Conservation (phyloP, 768 basidiomycete species). For the Boletus rufocinnamomeus region DNA sequence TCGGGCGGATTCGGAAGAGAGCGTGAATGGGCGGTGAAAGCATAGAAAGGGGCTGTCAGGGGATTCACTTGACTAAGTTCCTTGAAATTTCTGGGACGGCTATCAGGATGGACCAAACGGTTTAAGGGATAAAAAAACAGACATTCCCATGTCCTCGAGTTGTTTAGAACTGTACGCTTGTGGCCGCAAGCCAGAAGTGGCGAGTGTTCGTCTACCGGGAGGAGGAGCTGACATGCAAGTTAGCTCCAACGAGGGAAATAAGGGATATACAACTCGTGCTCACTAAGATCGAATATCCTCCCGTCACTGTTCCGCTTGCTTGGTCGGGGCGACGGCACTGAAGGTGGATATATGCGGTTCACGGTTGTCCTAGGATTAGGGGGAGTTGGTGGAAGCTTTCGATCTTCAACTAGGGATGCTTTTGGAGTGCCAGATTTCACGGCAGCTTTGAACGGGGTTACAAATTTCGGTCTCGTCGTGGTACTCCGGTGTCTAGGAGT, state of each 20-base stretch:
- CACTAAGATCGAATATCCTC: constrained; percentile 47
- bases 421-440: constrained; percentile 43
- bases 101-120: constrained; percentile 4
- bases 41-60: constrained; percentile 55
- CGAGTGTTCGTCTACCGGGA: constrained; percentile 45
- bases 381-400: constrained; percentile 2
- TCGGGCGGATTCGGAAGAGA: constrained; percentile 25
- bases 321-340: constrained; percentile 7
- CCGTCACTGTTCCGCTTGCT: constrained; percentile 10
- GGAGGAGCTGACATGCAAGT: constrained; percentile 31
- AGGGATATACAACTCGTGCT: constrained; percentile 17
- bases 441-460: constrained; percentile 63
- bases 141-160: constrained; percentile 56
- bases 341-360: constrained; percentile 30
- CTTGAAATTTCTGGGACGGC: constrained; percentile 44
- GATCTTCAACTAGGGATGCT: constrained; percentile 3
- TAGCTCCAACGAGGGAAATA: background rate
- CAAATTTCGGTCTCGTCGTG: constrained; percentile 45
- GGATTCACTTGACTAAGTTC: constrained; percentile 60
- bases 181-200: constrained; percentile 52
- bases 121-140: constrained; percentile 22
- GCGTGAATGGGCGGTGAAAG: constrained; percentile 50
- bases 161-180: constrained; percentile 46
- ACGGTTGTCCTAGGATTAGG: background rate
- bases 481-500: constrained; percentile 29